phyloP scores from a whole-genome alignment of 495 filamentous ascomycete genomes.

The Penicillium riverlandense region DNA sequence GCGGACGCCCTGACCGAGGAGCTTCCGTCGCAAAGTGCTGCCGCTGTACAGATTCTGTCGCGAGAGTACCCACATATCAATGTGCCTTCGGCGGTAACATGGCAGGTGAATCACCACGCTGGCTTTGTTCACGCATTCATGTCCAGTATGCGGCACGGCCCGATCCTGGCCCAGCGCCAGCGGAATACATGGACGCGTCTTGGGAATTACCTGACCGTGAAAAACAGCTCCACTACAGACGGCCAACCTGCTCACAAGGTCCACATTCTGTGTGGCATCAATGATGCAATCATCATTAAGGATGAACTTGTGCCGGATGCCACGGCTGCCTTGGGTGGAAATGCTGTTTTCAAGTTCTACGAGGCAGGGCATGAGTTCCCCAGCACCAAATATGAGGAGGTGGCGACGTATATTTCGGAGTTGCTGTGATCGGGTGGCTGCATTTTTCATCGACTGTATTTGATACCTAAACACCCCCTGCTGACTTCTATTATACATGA shows the following conservation, averaged over 20 bases:
- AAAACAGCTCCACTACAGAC: conserved; percentile 20
- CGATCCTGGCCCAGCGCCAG: conserved; percentile 41
- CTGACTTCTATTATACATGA: conserved; percentile 9
- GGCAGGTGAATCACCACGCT: conserved; percentile 49
- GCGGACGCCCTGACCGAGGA: conserved; percentile 33
- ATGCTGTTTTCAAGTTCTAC: conserved; percentile 38
- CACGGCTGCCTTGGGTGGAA: conserved; percentile 39
- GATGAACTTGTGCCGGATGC: conserved; percentile 53
- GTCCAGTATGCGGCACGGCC: conserved; percentile 50
- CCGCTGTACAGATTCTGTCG: conserved; percentile 35
- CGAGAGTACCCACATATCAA: conserved; percentile 37
- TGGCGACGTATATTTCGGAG: conserved; percentile 38
- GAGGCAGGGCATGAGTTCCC: conserved; percentile 54
- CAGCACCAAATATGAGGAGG: conserved; percentile 44
- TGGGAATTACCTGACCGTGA: conserved; percentile 38
- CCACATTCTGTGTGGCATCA: conserved; percentile 45
- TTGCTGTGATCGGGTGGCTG: conserved; percentile 19
- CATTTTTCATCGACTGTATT: background rate
- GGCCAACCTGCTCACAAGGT: conserved; percentile 38
- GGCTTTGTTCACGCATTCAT: conserved; percentile 54
- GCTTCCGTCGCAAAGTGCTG: conserved; percentile 24
- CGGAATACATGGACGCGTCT: conserved; percentile 50
- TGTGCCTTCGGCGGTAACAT: conserved; percentile 38
- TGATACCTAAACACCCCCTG: background rate
- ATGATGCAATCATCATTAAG: conserved; percentile 46